Base-by-base conservation (phyloP, 2,329 filamentous ascomycete species). In the Talaromyces sp. region DNA sequence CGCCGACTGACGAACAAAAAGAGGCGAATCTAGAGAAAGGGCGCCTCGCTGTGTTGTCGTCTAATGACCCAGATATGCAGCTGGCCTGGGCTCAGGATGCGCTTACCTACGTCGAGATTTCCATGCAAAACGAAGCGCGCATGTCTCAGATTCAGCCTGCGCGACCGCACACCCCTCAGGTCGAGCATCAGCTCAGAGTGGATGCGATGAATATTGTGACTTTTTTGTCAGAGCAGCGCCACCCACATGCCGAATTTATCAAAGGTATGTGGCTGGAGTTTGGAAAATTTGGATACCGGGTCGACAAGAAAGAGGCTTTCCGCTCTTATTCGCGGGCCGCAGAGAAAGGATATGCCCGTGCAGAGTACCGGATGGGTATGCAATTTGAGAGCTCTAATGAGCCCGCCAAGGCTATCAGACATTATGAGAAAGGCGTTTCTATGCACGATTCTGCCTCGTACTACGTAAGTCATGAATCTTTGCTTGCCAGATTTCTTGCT, bases 321-420 rank as follows among this genome's bases (percentile, higher is more conserved):
- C 81, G 88, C 67, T 91, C 90, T 72, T 99, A 98, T 79, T 88
- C 89, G 68, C 85, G 89, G 72, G 91, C 95, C n/a, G 90, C 92
- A 35, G 90, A 93, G 71, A 89, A 91, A 71, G 92, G 92, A 65
- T 96, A 93, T 79, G 87, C 90, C 25, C 86, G 95, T 71, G 93
- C 95, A 22, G 92, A 98, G 77, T 99, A 99, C 78, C 88, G 95
- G 56, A 96, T 99, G 80, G 95, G 95, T 68, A 99, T 98, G 94
- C 90, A 97, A 65, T 98, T 93, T 75, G 95, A 99, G 79, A 93
- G 91, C 76, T 94, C 93, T 4, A 96, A 96, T 74, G 94, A 99
- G 73, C 89, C 93, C 67, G 85, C 89, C 68, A 97, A 96, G 77
- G 95, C 95, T 6, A 88, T 97, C 73, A 89, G 90, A 73, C 93